Percentiles rank a stretch among this genome's conserved stretches.
These are phyloP conservation scores for Pogostemon cablin DNA, from an alignment of 257 asterid species.

Conservation along the genomic window DNA sequence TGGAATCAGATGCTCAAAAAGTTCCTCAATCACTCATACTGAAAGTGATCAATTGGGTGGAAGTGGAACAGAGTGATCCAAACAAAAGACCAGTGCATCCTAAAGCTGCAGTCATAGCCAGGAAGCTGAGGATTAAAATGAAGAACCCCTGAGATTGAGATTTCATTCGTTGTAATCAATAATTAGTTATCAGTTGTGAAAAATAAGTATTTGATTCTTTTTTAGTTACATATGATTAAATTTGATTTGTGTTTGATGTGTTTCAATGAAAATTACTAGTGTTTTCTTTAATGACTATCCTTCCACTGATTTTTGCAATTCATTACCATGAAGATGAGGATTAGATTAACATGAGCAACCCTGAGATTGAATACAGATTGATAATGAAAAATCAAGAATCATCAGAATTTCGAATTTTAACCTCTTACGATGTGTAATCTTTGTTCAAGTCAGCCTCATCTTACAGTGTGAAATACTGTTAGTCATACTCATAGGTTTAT, in stretches of 20 bases:
- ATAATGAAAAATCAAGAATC: too few species aligned
- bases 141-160: constrained; percentile 68
- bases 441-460: too few species aligned
- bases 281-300: neutral
- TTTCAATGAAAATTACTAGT: constrained; percentile 7
- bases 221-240: constrained; percentile 4
- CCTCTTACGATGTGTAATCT: too few species aligned
- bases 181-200: constrained; percentile 17
- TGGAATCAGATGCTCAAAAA: constrained; percentile 45
- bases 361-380: too few species aligned
- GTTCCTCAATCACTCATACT: constrained; percentile 77
- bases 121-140: constrained; percentile 91
- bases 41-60: constrained; percentile 95
- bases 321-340: too few species aligned
- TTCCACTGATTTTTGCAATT: too few species aligned
- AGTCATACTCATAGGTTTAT: too few species aligned
- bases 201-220: neutral
- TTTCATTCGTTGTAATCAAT: neutral
- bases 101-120: constrained; percentile 66
- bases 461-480: too few species aligned
- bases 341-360: too few species aligned
- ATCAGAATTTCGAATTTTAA: too few species aligned
- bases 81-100: constrained; percentile 79
- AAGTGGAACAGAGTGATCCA: constrained; percentile 82
- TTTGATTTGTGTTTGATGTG: neutral